Percentiles rank a stretch among this genome's conserved stretches.
phyloP scores from a whole-genome alignment of 1,284 basidiomycete species.

The Cutaneotrichosporon daszewskae region DNA sequence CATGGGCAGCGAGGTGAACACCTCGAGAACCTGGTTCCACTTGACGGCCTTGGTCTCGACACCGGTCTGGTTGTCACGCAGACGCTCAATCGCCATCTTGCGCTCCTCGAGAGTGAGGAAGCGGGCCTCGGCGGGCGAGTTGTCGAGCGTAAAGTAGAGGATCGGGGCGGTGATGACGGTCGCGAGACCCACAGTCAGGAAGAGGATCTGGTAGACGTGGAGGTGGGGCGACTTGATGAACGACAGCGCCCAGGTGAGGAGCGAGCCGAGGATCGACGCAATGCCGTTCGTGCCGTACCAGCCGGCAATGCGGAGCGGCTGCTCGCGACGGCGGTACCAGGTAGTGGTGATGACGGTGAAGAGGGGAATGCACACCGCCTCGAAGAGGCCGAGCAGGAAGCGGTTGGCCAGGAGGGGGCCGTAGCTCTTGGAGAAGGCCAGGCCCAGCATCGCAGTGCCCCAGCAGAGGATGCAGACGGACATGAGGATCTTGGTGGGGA shows the following conservation, averaged over 20 bases:
- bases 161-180: slow-evolving; percentile 43
- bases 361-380: slow-evolving; percentile 16
- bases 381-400: slow-evolving; percentile 25
- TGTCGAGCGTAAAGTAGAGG: slow-evolving; percentile 33
- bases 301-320: slow-evolving; percentile 34
- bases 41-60: slow-evolving; percentile 33
- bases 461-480: slow-evolving; percentile 10
- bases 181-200: slow-evolving; percentile 39
- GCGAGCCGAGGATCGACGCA: slow-evolving; percentile 26
- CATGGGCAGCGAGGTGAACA: slow-evolving; percentile 31
- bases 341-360: slow-evolving; percentile 43
- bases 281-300: slow-evolving; percentile 29
- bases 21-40: slow-evolving; percentile 36
- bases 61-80: slow-evolving; percentile 43
- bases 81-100: slow-evolving; percentile 40
- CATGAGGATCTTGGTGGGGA: slow-evolving; percentile 11
- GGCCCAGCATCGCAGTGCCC: slow-evolving; percentile 12
- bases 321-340: slow-evolving; percentile 47
- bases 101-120: slow-evolving; percentile 37
- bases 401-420: slow-evolving; percentile 12
- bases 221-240: slow-evolving; percentile 22
- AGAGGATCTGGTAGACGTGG: slow-evolving; percentile 35
- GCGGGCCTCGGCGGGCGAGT: slow-evolving; percentile 34
- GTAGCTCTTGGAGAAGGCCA: slow-evolving; percentile 12
- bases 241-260: slow-evolving; percentile 26